Percentiles rank a stretch among this genome's conserved stretches.
Conservation (phyloP, 2,329 filamentous ascomycete species). For the Aspergillus jensenii region DNA sequence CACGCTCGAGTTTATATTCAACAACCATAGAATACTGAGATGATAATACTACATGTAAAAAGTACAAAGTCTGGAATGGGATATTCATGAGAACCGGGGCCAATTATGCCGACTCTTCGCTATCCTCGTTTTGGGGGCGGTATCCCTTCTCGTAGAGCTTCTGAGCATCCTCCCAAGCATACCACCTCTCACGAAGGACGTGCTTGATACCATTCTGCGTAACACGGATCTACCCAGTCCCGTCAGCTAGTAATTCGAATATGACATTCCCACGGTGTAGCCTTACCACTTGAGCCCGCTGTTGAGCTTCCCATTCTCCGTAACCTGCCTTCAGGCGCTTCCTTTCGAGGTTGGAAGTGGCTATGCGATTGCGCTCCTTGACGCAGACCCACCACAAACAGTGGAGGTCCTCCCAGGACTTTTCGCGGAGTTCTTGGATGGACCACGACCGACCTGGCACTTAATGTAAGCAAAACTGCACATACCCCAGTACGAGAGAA, state of each 20-base stretch:
- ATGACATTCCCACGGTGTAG: neutral
- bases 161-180: constrained; percentile 65
- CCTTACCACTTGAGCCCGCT: constrained; percentile 67
- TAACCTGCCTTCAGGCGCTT: constrained; percentile 67
- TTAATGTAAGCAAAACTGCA: constrained; percentile 14
- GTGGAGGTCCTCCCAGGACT: constrained; percentile 93
- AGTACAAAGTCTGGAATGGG: constrained; percentile 1
- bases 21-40: neutral
- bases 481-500: neutral
- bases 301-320: constrained; percentile 66
- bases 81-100: neutral
- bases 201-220: constrained; percentile 85
- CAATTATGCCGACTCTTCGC: constrained; percentile 1
- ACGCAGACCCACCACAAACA: constrained; percentile 91
- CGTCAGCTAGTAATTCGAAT: neutral
- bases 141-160: constrained; percentile 37
- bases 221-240: constrained; percentile 61
- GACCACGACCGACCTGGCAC: constrained; percentile 72
- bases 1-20: neutral
- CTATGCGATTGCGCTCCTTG: constrained; percentile 84
- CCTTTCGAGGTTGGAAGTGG: constrained; percentile 73
- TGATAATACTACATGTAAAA: constrained; percentile 11
- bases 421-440: constrained; percentile 78
- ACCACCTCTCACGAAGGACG: constrained; percentile 80
- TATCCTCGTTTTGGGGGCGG: constrained; percentile 33